Conservation (phyloP, 1,139 yeast species). For the Debaryomycetaceae sp. region DNA sequence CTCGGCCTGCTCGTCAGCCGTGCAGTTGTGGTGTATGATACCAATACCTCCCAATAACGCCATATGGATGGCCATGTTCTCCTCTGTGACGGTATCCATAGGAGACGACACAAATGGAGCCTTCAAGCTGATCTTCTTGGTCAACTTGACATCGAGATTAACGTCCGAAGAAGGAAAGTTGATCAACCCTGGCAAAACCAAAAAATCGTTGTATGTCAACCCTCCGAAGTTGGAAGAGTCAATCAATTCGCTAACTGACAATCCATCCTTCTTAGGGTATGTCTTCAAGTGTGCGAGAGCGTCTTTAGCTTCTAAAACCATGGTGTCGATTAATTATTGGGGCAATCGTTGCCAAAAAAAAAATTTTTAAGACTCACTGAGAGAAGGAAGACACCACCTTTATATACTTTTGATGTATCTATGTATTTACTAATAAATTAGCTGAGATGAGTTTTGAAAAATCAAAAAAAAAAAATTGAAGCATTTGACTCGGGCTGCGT, state of each 20-base stretch:
- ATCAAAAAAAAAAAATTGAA: constrained; percentile 1
- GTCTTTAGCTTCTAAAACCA: constrained; percentile 53
- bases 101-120: constrained; percentile 97
- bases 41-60: constrained; percentile 99
- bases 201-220: constrained; percentile 92
- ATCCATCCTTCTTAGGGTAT: constrained; percentile 78
- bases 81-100: constrained; percentile 98
- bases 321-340: constrained; percentile 18
- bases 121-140: constrained; percentile 87
- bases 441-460: constrained; percentile 2
- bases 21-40: constrained; percentile 95
- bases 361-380: constrained; percentile 12
- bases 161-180: constrained; percentile 81
- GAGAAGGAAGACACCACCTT: background rate
- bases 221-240: constrained; percentile 93
- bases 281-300: constrained; percentile 67
- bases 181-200: constrained; percentile 92
- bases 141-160: constrained; percentile 75
- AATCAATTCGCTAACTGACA: constrained; percentile 79
- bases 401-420: background rate
- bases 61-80: constrained; percentile 97
- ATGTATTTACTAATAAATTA: background rate
- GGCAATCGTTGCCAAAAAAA: constrained; percentile 47
- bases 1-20: constrained; percentile 95
- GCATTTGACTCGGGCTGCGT: background rate